Evolutionary conservation across 2,329 filamentous ascomycete genomes (phyloP).

Genomic region (Aureobasidium sp.): DNA sequence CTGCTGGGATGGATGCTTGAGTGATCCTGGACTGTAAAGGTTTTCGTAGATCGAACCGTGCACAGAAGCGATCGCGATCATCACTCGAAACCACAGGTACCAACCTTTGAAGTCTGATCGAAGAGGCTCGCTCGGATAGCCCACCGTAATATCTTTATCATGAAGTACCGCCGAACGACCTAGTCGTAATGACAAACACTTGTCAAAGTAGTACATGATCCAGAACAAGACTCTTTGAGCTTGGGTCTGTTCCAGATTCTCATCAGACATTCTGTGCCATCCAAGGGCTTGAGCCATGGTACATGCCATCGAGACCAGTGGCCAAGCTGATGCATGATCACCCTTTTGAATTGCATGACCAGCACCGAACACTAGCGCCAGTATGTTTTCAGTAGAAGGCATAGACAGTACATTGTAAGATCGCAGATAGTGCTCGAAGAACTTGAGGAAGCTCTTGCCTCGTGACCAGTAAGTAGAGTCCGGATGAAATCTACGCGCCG

Average conservation of each 20-base stretch:
- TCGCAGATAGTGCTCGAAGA: neutral
- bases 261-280: neutral
- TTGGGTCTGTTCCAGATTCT: neutral
- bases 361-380: neutral
- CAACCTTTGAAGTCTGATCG: neutral
- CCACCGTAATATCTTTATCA: neutral
- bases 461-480: neutral
- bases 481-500: neutral
- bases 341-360: neutral
- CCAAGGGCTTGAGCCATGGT: neutral
- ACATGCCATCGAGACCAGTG: neutral
- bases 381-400: neutral
- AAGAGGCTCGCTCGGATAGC: neutral
- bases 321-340: neutral
- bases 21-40: neutral
- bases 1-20: neutral
- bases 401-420: neutral
- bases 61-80: neutral
- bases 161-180: neutral
- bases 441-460: neutral
- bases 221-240: neutral
- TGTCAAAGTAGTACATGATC: neutral
- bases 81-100: neutral
- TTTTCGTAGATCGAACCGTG: neutral
- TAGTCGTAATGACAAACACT: neutral